Evolutionary conservation across 495 filamentous ascomycete genomes (phyloP).

Genomic region (Podospora appendiculata): DNA sequence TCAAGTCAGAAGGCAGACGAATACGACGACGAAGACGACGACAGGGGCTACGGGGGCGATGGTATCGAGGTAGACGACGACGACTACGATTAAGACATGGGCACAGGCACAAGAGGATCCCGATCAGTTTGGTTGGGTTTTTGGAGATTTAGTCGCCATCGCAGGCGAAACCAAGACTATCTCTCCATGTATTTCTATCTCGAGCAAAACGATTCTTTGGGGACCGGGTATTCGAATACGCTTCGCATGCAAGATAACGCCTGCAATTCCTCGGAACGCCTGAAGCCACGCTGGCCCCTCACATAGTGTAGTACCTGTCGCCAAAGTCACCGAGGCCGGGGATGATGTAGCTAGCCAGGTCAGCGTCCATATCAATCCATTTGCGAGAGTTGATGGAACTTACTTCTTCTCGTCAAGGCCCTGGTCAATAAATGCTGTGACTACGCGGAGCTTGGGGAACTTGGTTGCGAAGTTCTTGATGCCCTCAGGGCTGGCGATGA

Average conservation of each 20-base stretch:
- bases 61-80: conserved; percentile 36
- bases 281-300: not conserved
- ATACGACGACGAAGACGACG: conserved; percentile 46
- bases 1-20: conserved; percentile 17
- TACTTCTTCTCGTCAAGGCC: conserved; percentile 97
- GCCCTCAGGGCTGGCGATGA: conserved; percentile 92
- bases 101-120: too few species aligned
- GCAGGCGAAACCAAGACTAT: not conserved
- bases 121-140: not conserved
- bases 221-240: not conserved
- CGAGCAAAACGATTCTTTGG: not conserved
- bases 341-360: conserved; percentile 75
- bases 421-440: conserved; percentile 93
- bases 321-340: conserved; percentile 96
- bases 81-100: conserved; percentile 11
- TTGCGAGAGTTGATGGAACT: conserved; percentile 15
- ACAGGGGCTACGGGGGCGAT: conserved; percentile 34
- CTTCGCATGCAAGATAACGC: conserved; percentile 4
- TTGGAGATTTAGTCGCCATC: not conserved
- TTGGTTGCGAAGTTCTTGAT: conserved; percentile 81
- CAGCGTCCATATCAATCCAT: conserved; percentile 8
- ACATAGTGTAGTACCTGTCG: conserved; percentile 93
- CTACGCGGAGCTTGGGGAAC: conserved; percentile 86
- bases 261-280: not conserved
- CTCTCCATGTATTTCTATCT: not conserved